Percentiles rank a stretch among this genome's conserved stretches.
phyloP scores from a whole-genome alignment of 1,139 yeast species.

The Pichia sp. region DNA sequence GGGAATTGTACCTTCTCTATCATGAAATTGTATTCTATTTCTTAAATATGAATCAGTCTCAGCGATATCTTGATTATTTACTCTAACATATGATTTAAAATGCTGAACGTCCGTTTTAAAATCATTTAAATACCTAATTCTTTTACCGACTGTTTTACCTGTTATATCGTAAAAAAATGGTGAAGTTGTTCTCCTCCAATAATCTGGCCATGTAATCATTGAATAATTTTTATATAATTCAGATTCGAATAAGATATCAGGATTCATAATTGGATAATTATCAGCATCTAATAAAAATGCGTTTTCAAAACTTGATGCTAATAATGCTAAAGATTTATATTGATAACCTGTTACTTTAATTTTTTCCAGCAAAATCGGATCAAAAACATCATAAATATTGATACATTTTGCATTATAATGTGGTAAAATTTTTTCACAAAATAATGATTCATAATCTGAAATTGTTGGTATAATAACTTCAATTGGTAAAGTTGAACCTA shows the following conservation, averaged over 20 bases:
- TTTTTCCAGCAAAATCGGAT: slow-evolving; percentile 19
- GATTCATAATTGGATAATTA: slow-evolving; percentile 46
- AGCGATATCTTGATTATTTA: slow-evolving; percentile 23
- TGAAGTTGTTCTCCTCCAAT: slow-evolving; percentile 58
- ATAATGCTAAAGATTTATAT: slow-evolving; percentile 49
- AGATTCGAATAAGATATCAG: slow-evolving; percentile 42
- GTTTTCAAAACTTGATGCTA: slow-evolving; percentile 45
- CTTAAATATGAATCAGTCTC: slow-evolving; percentile 28
- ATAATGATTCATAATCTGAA: slow-evolving; percentile 41
- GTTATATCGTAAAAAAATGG: slow-evolving; percentile 54
- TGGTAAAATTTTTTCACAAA: slow-evolving; percentile 43
- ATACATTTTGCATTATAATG: slow-evolving; percentile 40
- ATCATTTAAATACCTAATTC: slow-evolving; percentile 27
- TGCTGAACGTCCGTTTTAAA: slow-evolving; percentile 26
- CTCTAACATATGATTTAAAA: slow-evolving; percentile 20
- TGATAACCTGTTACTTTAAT: slow-evolving; percentile 43
- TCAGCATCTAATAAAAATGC: slow-evolving; percentile 49
- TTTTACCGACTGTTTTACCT: slow-evolving; percentile 28
- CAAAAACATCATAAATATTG: slow-evolving; percentile 35
- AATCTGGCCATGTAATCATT: slow-evolving; percentile 58
- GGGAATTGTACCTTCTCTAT: slow-evolving; percentile 50
- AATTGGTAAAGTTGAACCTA: slow-evolving; percentile 61
- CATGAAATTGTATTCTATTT: slow-evolving; percentile 39
- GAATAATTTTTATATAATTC: slow-evolving; percentile 29
- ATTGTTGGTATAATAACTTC: slow-evolving; percentile 51